Evolutionary conservation across 176 grass and related monocot genomes (phyloP).

Genomic region (Musa itinerans): DNA sequence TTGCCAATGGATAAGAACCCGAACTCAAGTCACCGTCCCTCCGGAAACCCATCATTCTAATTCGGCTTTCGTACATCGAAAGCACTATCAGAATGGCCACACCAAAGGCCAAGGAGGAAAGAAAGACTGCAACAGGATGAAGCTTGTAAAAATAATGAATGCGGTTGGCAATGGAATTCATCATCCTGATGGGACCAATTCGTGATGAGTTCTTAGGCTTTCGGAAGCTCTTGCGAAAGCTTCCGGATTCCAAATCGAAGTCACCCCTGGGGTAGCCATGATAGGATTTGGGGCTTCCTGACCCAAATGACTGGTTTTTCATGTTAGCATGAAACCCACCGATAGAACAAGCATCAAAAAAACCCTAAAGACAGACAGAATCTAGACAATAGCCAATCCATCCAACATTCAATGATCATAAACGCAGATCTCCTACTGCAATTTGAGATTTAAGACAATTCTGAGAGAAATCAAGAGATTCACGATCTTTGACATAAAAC

Average conservation of each 20-base stretch:
- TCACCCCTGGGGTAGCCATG: constrained; percentile 63
- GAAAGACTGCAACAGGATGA: constrained; percentile 59
- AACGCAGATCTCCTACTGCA: no score
- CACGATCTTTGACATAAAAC: no score
- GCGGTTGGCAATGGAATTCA: constrained; percentile 28
- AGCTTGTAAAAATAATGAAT: constrained; percentile 51
- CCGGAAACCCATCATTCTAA: constrained; percentile 41
- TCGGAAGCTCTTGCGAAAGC: constrained; percentile 31
- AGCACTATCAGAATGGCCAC: constrained; percentile 50
- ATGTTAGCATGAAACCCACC: constrained; percentile 19
- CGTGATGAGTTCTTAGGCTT: constrained; percentile 44
- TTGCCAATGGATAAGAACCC: constrained; percentile 40
- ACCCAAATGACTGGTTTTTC: constrained; percentile 58
- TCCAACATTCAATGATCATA: no score
- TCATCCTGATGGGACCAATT: constrained; percentile 33
- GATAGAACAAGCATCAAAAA: no score
- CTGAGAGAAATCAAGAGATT: no score
- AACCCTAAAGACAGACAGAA: no score
- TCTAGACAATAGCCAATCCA: no score
- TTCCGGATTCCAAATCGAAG: constrained; percentile 67
- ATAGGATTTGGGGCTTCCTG: constrained; percentile 65
- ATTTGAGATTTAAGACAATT: no score
- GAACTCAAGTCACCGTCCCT: constrained; percentile 14
- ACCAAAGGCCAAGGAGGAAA: constrained; percentile 54
- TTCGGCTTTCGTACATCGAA: constrained; percentile 60